Base-by-base conservation (phyloP, 352 stramenopile genomes). In the Phytophthora pistaciae region DNA sequence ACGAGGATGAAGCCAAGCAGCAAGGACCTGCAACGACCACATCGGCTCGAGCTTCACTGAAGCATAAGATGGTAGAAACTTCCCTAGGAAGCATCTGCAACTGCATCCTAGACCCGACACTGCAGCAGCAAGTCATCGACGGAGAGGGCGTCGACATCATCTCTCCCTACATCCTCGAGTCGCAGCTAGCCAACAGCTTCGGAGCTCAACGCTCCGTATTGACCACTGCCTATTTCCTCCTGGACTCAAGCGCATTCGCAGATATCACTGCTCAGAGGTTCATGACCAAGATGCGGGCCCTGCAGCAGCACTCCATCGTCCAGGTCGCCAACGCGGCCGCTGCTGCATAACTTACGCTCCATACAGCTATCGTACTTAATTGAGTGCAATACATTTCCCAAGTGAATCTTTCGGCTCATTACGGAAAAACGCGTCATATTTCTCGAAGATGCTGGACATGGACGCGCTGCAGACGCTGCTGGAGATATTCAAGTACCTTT, bases 41-140 rank as follows among this genome's bases (percentile, higher is more conserved):
- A 3, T 59, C 53, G 11, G n/a, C 49, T 21, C 55, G 25, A 46
- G 4, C 40, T 5, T 33, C 49, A 36, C 74, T 60, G 21, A 85
- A 79, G 64, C 58, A 65, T 4, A 60, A 79, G n/a, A 54, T 92
- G 9, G 73, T 87, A 11, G 83, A 92, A 75, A 92, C 92, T 58
- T 84, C 85, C 25, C 65, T 95, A 31, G 84, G 81, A 46, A 85
- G 87, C 9, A 92, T 95, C 67, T 90, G 81, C 70, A 95, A 95
- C 60, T 95, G 83, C 68, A 82, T 92, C n/a, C 60, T 79, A 0
- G 87, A 93, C 57, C 79, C 82, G 6, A 49, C 54, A 33, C 70
- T 94, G 13, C 87, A 93, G 52, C 62, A 77, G 20, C 73, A 77
- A 23, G 92, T 94, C 65, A 76, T 91, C 20, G 64, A 77, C 0